These are phyloP conservation scores for Brassica rapa DNA, from an alignment of 345 rosid genomes.

Conservation along the genomic window DNA sequence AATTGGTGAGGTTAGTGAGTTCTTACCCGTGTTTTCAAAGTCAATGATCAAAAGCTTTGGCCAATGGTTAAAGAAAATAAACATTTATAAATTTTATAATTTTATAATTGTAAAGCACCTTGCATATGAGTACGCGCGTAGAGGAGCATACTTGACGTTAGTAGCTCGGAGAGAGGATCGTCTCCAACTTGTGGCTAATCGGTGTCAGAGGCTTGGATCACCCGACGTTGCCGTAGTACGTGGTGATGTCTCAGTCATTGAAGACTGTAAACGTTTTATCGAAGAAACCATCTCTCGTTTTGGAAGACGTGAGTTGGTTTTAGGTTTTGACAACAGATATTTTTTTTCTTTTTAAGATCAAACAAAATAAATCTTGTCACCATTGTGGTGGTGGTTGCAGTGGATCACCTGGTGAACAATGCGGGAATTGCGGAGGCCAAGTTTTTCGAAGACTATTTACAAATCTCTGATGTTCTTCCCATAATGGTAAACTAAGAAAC, in stretches of 20 bases:
- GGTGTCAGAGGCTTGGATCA: slow-evolving; percentile 39
- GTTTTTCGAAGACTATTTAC: slow-evolving; percentile 37
- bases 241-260: slow-evolving; percentile 41
- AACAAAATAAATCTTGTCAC: background rate
- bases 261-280: slow-evolving; percentile 41
- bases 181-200: slow-evolving; percentile 30
- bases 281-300: slow-evolving; percentile 34
- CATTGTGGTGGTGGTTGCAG: slow-evolving; percentile 32
- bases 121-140: slow-evolving; percentile 31
- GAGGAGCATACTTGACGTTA: slow-evolving; percentile 39
- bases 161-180: slow-evolving; percentile 44
- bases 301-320: slow-evolving; percentile 30
- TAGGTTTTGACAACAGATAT: background rate
- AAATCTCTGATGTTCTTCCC: slow-evolving; percentile 35
- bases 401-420: slow-evolving; percentile 56
- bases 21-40: background rate
- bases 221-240: slow-evolving; percentile 29
- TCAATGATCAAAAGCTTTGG: slow-evolving; percentile 6
- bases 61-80: background rate
- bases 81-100: background rate
- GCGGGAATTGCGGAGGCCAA: slow-evolving; percentile 43
- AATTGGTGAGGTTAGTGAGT: slow-evolving; percentile 55
- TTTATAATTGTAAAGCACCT: slow-evolving; percentile 23
- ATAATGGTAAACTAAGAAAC: slow-evolving; percentile 35
- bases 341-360: background rate